Evolutionary conservation across 805 yeast species (phyloP).

Genomic region (Hanseniaspora clermontiae): DNA sequence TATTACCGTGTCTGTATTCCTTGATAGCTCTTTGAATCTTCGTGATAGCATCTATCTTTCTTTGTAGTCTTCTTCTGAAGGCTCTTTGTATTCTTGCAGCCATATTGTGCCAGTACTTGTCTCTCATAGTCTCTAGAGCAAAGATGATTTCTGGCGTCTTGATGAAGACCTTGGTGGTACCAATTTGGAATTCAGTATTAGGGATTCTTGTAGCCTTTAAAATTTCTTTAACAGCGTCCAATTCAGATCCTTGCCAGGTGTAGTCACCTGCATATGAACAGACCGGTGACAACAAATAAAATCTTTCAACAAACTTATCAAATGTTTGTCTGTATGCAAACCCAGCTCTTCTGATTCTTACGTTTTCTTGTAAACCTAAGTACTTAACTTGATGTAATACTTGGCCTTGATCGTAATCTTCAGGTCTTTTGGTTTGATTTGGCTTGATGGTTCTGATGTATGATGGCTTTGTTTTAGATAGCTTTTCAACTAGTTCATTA

Average conservation of each 20-base stretch:
- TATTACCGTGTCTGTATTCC: constrained; percentile 64
- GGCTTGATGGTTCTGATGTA: constrained; percentile 97
- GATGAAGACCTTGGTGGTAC: constrained; percentile 82
- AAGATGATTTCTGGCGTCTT: constrained; percentile 94
- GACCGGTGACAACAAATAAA: constrained; percentile 70
- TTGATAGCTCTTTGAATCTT: constrained; percentile 74
- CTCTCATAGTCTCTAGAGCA: constrained; percentile 91
- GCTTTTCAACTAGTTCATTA: constrained; percentile 73
- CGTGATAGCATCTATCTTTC: constrained; percentile 77
- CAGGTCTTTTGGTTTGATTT: constrained; percentile 80
- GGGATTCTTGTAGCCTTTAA: constrained; percentile 59
- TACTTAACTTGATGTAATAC: constrained; percentile 93
- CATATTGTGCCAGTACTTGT: constrained; percentile 94
- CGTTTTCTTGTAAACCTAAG: constrained; percentile 91
- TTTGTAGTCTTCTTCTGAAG: constrained; percentile 71
- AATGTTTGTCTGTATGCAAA: constrained; percentile 95
- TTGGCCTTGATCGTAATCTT: constrained; percentile 76
- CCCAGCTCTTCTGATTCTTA: constrained; percentile 94
- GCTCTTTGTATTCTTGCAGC: constrained; percentile 96
- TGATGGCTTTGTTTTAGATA: constrained; percentile 85
- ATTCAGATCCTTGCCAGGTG: constrained; percentile 50
- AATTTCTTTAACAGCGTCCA: constrained; percentile 42
- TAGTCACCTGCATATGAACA: constrained; percentile 87
- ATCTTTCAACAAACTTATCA: constrained; percentile 90
- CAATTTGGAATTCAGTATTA: constrained; percentile 71